Conservation (phyloP, 768 basidiomycete species). For the Collybiopsis luxurians region DNA sequence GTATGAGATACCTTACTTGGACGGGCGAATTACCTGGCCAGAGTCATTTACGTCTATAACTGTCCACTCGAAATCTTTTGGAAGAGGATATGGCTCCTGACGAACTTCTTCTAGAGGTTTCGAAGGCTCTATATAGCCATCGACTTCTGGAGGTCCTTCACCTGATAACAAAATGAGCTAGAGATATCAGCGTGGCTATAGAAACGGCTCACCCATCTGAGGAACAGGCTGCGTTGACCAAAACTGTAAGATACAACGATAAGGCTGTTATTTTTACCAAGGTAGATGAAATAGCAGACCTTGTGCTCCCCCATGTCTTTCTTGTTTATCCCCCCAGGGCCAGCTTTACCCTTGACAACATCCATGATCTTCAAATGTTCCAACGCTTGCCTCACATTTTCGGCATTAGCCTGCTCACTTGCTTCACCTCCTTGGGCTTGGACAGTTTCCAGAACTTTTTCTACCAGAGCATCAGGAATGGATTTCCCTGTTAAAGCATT, state of each 20-base stretch:
- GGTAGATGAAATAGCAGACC: conserved; percentile 26
- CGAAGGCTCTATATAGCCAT: conserved; percentile 88
- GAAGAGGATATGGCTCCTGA: conserved; percentile 85
- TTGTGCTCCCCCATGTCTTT: conserved; percentile 89
- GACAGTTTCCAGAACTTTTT: conserved; percentile 66
- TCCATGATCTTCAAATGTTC: conserved; percentile 85
- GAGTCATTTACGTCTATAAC: conserved; percentile 76
- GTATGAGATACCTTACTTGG: conserved; percentile 5
- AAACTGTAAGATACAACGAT: conserved; percentile 53
- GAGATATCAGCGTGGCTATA: not conserved
- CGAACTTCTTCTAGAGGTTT: conserved; percentile 76
- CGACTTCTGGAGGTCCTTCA: conserved; percentile 61
- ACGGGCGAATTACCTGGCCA: conserved; percentile 51
- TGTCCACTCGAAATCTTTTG: conserved; percentile 92
- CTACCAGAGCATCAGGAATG: conserved; percentile 60
- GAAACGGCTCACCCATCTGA: conserved; percentile 56
- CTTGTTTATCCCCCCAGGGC: conserved; percentile 68
- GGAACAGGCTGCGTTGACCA: conserved; percentile 98
- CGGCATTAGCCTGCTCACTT: conserved; percentile 50
- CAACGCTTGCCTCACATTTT: conserved; percentile 64
- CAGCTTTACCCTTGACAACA: conserved; percentile 77
- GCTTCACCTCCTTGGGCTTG: conserved; percentile 51
- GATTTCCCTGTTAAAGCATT: conserved; percentile 46
- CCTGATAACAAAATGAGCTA: conserved; percentile 34
- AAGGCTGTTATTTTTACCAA: conserved; percentile 1